Conservation (phyloP, 1,139 yeast genomes). For the Taphrina flavorubra region DNA sequence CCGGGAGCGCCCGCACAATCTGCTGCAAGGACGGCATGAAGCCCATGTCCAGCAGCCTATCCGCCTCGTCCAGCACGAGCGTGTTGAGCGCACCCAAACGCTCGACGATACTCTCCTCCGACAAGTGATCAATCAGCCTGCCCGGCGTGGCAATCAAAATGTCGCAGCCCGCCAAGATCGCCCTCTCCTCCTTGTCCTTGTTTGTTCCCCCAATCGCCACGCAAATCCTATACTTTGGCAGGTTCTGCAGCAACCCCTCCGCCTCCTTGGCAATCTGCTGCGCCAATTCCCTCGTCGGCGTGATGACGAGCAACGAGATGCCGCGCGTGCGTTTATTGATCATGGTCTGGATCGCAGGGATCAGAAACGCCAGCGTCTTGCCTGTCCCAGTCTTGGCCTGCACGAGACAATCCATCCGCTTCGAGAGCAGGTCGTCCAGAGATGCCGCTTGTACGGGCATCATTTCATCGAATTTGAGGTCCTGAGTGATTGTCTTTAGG, state of each 20-base stretch:
- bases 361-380: constrained; percentile 89
- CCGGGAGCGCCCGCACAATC: constrained; percentile 89
- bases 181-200: constrained; percentile 89
- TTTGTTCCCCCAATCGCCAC: constrained; percentile 99
- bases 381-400: constrained; percentile 99
- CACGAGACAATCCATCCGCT: constrained; percentile 92
- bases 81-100: constrained; percentile 93
- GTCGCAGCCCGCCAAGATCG: constrained; percentile 83
- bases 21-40: constrained; percentile 98
- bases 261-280: constrained; percentile 97
- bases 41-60: constrained; percentile 93
- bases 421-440: constrained; percentile 91
- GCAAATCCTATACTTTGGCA: constrained; percentile 74
- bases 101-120: constrained; percentile 87
- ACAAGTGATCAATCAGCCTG: constrained; percentile 91
- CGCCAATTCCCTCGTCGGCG: constrained; percentile 92
- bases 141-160: constrained; percentile 97
- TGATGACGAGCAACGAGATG: constrained; percentile 82
- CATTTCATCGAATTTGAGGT: constrained; percentile 89
- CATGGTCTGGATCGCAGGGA: constrained; percentile 92
- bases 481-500: constrained; percentile 49
- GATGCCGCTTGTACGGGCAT: constrained; percentile 93
- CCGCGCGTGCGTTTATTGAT: constrained; percentile 79
- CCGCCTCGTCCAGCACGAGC: constrained; percentile 85
- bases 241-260: constrained; percentile 86